phyloP scores from a whole-genome alignment of 2,329 filamentous ascomycete species.

The Neocatenulostroma microsporum region DNA sequence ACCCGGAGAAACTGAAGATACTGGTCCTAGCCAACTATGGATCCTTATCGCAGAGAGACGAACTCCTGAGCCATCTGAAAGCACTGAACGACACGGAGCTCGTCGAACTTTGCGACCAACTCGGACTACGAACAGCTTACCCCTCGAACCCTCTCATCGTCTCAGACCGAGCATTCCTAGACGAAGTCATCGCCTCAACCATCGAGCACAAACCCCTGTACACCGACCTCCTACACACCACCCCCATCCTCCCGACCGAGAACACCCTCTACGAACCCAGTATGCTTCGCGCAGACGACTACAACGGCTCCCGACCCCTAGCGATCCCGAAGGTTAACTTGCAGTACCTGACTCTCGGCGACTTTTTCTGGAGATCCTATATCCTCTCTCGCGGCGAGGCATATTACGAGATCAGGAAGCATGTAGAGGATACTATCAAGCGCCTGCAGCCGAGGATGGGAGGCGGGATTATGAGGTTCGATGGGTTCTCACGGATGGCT shows the following conservation, averaged over 20 bases:
- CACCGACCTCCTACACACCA: conserved; percentile 62
- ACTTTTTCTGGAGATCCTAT: conserved; percentile 95
- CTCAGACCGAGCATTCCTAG: conserved; percentile 55
- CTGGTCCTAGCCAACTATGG: conserved; percentile 88
- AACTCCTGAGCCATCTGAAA: conserved; percentile 68
- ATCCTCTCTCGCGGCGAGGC: conserved; percentile 82
- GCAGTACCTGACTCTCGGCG: conserved; percentile 88
- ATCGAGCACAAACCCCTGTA: conserved; percentile 76
- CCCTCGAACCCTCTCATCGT: conserved; percentile 60
- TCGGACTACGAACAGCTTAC: conserved; percentile 75
- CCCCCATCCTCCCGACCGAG: conserved; percentile 80
- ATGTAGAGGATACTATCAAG: conserved; percentile 75
- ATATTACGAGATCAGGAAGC: conserved; percentile 87
- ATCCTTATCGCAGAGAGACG: conserved; percentile 70
- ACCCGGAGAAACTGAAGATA: conserved; percentile 85
- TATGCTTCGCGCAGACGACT: conserved; percentile 72
- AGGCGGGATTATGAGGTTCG: conserved; percentile 62
- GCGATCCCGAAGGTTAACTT: conserved; percentile 91
- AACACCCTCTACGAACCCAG: conserved; percentile 68
- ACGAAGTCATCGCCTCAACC: conserved; percentile 64
- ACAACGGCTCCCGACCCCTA: conserved; percentile 78
- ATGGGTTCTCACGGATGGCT: conserved; percentile 86
- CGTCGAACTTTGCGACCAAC: conserved; percentile 55
- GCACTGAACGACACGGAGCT: conserved; percentile 69
- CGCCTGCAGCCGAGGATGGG: conserved; percentile 64